Conservation (phyloP, 2,329 filamentous ascomycete species). For the Verticillium zaregamsianum region DNA sequence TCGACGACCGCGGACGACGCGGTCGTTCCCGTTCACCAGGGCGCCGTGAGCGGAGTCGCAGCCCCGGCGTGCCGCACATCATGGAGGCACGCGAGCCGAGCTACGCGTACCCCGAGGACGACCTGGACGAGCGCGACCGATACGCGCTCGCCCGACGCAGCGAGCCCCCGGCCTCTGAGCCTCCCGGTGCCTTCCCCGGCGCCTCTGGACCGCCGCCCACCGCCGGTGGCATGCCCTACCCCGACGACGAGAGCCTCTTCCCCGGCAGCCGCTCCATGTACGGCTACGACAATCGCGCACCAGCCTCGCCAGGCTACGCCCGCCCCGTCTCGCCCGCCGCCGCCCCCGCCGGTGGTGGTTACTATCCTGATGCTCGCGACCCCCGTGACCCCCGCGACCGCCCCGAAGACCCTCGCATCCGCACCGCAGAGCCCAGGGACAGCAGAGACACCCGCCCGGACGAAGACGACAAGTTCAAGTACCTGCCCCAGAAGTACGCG, state of each 20-base stretch:
- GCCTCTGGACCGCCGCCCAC: slow-evolving; percentile 5
- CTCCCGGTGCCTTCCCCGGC: slow-evolving; percentile 23
- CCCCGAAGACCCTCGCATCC: slow-evolving; percentile 18
- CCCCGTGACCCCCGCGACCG: slow-evolving; percentile 22
- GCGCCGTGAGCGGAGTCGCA: slow-evolving; percentile 32
- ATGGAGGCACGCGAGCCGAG: slow-evolving; percentile 38
- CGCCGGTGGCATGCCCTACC: slow-evolving; percentile 28
- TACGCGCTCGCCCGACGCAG: slow-evolving; percentile 24
- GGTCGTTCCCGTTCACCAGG: slow-evolving; percentile 44
- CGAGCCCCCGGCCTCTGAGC: slow-evolving; percentile 18
- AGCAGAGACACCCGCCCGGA: slow-evolving; percentile 12
- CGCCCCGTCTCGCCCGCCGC: slow-evolving; percentile 22
- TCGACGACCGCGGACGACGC: slow-evolving; percentile 39
- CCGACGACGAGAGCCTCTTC: slow-evolving; percentile 34
- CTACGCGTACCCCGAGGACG: slow-evolving; percentile 37
- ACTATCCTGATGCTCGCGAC: slow-evolving; percentile 31
- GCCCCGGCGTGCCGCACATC: slow-evolving; percentile 22
- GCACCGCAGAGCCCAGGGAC: slow-evolving; percentile 8
- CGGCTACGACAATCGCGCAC: slow-evolving; percentile 31
- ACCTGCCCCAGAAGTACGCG: slow-evolving; percentile 44
- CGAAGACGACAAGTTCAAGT: slow-evolving; percentile 35
- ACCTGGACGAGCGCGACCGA: slow-evolving; percentile 31
- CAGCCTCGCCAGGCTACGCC: not conserved
- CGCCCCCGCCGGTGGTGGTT: slow-evolving; percentile 22
- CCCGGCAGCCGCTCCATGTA: slow-evolving; percentile 31